Evolutionary conservation across 164 flowering plant species (phyloP), one percentile per base, ranked within the genome.

Genomic region (Akebia trifoliata): DNA sequence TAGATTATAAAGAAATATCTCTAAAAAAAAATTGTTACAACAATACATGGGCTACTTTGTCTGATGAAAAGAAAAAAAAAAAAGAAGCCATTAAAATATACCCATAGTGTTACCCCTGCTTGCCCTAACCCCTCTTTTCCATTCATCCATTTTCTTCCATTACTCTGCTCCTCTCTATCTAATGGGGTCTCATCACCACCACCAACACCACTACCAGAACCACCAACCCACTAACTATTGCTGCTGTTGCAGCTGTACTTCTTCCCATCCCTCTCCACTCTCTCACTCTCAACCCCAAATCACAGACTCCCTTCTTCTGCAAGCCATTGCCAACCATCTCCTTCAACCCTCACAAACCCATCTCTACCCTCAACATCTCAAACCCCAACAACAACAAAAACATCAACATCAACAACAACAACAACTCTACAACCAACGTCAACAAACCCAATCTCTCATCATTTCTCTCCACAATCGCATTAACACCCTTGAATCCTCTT

Each of bases 401-500:
- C 48, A 40, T 15, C 36, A 47, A 32, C 57, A 59, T 12, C 54
- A 47, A 3, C 52, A 66, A 40, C 62, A 50, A 7, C 55, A 58
- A 31, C 55, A 55, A 8, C 24, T 45, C 6, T 26, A 54, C 1
- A 29, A 61, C 6, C 57, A 50, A 6, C 58, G 58, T 7, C 56
- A 54, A 2, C 61, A 63, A 6, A 40, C 60, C 65, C 67, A 73
- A 9, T 55, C 72, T 12, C 47, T 70, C 21, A 30, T 82, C 30
- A 72, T 72, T 37, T 76, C 87, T 10, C 87, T 87, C 30, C 67
- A 74, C 45, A 60, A 50, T 18, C 81, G 91, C 55, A 76, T 87
- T 61, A 79, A 77, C 37, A 76, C 82, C 38, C 82, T 90, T 18
- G 96, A 86, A 38, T 68, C 90, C 36, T 74, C 86, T 50, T 72